These are phyloP conservation scores for Raddia guianensis DNA, from an alignment of 176 grass and related monocot genomes.

Conservation along the genomic window DNA sequence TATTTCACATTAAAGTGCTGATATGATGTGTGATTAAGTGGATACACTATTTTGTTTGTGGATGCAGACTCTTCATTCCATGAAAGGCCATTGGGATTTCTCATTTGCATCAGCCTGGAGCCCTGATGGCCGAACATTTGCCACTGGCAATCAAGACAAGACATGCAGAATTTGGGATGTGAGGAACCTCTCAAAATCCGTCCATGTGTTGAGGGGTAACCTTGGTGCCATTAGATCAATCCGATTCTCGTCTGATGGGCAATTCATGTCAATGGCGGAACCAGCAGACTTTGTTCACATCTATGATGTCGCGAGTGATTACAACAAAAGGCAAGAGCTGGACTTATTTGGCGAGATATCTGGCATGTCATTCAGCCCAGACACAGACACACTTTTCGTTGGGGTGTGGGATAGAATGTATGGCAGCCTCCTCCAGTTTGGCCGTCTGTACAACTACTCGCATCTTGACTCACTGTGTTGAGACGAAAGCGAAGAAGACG, in stretches of 20 bases:
- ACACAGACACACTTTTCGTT: conserved; percentile 77
- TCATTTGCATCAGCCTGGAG: conserved; percentile 96
- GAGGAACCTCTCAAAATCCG: conserved; percentile 77
- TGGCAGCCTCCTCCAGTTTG: conserved; percentile 86
- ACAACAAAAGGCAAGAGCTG: conserved; percentile 76
- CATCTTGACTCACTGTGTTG: conserved; percentile 83
- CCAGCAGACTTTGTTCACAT: conserved; percentile 95
- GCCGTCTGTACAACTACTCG: conserved; percentile 57
- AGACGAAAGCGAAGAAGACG: conserved; percentile 25
- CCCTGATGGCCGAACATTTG: conserved; percentile 83
- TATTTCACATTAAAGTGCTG: conserved; percentile 28
- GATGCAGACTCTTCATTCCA: conserved; percentile 63
- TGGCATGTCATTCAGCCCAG: conserved; percentile 80
- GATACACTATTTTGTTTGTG: conserved; percentile 37
- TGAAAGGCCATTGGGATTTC: conserved; percentile 82
- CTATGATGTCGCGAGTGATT: conserved; percentile 70
- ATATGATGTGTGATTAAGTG: conserved; percentile 7
- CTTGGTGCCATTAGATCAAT: conserved; percentile 90
- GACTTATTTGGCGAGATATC: conserved; percentile 99
- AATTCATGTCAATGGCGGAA: conserved; percentile 94
- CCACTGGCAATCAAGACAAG: conserved; percentile 98
- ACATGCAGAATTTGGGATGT: conserved; percentile 94
- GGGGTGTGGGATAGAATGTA: conserved; percentile 95
- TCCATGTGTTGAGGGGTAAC: conserved; percentile 78
- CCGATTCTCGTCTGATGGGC: conserved; percentile 81